phyloP scores from a whole-genome alignment of 1,139 yeast species.

The Yamadazyma jaroonii region DNA sequence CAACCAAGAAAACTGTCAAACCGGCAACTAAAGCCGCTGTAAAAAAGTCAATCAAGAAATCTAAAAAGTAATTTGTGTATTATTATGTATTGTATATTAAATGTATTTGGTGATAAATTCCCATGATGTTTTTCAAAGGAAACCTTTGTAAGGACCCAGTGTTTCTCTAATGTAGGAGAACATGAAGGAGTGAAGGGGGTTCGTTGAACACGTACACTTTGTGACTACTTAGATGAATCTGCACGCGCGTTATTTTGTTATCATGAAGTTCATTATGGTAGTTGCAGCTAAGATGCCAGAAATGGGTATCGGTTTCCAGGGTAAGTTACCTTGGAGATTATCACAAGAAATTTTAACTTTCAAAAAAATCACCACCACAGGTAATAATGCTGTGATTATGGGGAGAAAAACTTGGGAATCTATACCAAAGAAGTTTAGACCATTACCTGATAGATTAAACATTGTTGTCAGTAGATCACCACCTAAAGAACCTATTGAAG shows the following conservation, averaged over 20 bases:
- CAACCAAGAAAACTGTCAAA: slow-evolving; percentile 13
- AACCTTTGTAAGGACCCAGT: too few relatives aligned
- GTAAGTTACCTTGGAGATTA: slow-evolving; percentile 85
- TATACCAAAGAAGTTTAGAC: slow-evolving; percentile 80
- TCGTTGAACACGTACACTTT: too few relatives aligned
- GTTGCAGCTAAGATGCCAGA: slow-evolving; percentile 85
- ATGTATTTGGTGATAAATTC: slow-evolving; percentile 2
- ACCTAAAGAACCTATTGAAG: slow-evolving; percentile 9
- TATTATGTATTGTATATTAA: slow-evolving; percentile 5
- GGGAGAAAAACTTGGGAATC: slow-evolving; percentile 97
- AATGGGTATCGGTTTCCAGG: slow-evolving; percentile 81
- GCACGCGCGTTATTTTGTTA: background rate
- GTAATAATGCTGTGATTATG: slow-evolving; percentile 83
- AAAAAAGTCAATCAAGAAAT: slow-evolving; percentile 16
- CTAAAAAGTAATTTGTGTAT: slow-evolving; percentile 5
- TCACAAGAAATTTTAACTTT: slow-evolving; percentile 84
- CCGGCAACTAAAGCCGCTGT: slow-evolving; percentile 15
- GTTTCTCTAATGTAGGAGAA: too few relatives aligned
- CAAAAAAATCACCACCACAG: slow-evolving; percentile 61
- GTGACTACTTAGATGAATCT: background rate
- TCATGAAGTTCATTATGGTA: slow-evolving; percentile 46
- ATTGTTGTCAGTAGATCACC: slow-evolving; percentile 61
- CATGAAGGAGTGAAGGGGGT: too few relatives aligned
- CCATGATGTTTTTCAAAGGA: too few relatives aligned
- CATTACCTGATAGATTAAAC: slow-evolving; percentile 73